Evolutionary conservation across 257 asterid genomes (phyloP), one percentile per base, ranked within the genome.

Genomic region (Solanum pimpinellifolium): DNA sequence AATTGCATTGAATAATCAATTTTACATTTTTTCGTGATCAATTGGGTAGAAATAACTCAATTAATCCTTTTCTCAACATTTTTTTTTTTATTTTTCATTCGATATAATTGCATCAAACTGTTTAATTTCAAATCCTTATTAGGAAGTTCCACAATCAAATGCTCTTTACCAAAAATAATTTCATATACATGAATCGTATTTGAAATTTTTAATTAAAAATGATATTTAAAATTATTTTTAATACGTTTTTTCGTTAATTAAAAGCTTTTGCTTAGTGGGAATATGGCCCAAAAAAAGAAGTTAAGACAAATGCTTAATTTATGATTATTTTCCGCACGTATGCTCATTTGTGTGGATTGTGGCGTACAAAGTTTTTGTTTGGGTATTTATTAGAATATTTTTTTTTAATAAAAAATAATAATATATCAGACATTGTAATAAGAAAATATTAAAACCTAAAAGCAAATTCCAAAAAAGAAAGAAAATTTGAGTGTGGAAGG

Each of bases 371-470:
- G 27, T 46, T 8, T 86, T 86, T 88, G 83, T 41, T 72, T 84
- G 77, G 84, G 73, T 59, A 75, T 83, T 89, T 59, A 75, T 86
- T 89, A 88, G 65, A 56, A 18, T 56, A 52, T n/a, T 18, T 56
- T 70, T 83, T 87, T 37, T 87, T 74, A 77, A 9, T 16, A 7
- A 9, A 8, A 9, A 60, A 59, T 4, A 86, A 52, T 18, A 18
- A 56, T 52, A 56, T 56, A 18, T 56, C 65, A 27, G n/a, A 84
- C 82, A 81, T 73, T 60, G 83, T 74, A 56, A 65, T 62, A 11
- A 62, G 66, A 62, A 81, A 41, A 23, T 86, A 87, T 88, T 68
- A 72, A 70, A 70, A 56, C 33, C 25, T 29, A 70, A 70, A 33
- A 87, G 86, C 83, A 81, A 86, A 86, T 72, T 80, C 68, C 87